These are phyloP conservation scores for Anthoceros angustus DNA, from an alignment of 225 moss, liverwort and hornwort species.

Conservation along the genomic window DNA sequence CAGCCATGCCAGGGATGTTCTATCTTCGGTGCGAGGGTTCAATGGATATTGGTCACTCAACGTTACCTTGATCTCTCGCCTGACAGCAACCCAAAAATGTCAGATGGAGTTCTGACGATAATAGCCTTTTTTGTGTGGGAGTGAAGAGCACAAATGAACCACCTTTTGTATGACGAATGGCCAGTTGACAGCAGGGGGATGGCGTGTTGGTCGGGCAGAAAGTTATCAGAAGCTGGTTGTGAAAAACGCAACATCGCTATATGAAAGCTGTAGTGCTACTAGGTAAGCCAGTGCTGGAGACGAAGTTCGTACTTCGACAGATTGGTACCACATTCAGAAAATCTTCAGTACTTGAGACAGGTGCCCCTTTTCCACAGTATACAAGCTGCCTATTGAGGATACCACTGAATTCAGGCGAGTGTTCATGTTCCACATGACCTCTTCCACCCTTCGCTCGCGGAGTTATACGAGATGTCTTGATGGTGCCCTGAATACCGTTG, in stretches of 20 bases:
- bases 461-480: too few relatives aligned
- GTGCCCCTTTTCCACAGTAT: background rate
- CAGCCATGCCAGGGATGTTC: conserved; percentile 18
- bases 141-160: background rate
- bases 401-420: too few relatives aligned
- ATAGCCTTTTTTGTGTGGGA: background rate
- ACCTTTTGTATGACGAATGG: conserved; percentile 25
- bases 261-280: conserved; percentile 23
- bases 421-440: too few relatives aligned
- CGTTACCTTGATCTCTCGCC: conserved; percentile 22
- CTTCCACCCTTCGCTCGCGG: too few relatives aligned
- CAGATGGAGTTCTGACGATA: background rate
- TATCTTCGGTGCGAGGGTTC: conserved; percentile 15
- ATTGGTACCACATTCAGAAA: background rate
- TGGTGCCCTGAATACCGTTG: too few relatives aligned
- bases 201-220: background rate
- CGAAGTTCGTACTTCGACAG: too few relatives aligned
- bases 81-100: conserved; percentile 4
- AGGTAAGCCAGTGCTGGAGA: conserved; percentile 14
- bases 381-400: background rate
- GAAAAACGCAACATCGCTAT: conserved; percentile 13
- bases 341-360: background rate
- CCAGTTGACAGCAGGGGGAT: conserved; percentile 16
- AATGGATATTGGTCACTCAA: conserved; percentile 33
- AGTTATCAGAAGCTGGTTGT: conserved; percentile 7